Conservation (phyloP, 2,329 filamentous ascomycete species). For the Aspergillus sp. region DNA sequence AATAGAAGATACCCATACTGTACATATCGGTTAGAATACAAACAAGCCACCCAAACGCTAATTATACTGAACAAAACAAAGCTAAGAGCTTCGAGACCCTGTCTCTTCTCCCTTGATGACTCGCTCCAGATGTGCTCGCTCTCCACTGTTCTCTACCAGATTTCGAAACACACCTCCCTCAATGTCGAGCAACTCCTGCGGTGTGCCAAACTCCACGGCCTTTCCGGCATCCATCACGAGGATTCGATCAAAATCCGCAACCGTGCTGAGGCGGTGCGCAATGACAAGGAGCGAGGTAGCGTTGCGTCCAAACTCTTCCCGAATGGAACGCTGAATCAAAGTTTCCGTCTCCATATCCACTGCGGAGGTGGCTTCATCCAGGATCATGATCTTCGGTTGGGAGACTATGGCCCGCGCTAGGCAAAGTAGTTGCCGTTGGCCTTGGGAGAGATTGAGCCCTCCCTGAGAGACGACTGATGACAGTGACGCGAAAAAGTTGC, state of each 20-base stretch:
- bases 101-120: slow-evolving; percentile 18
- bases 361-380: slow-evolving; percentile 77
- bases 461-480: slow-evolving; percentile 67
- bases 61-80: not conserved
- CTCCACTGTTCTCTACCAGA: slow-evolving; percentile 50
- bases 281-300: slow-evolving; percentile 71
- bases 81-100: not conserved
- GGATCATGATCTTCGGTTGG: slow-evolving; percentile 73
- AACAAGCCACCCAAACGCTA: not conserved
- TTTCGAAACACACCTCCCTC: slow-evolving; percentile 58
- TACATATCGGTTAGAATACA: not conserved
- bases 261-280: slow-evolving; percentile 51
- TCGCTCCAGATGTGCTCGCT: slow-evolving; percentile 19
- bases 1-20: not conserved
- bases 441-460: slow-evolving; percentile 60
- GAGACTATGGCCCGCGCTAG: slow-evolving; percentile 58
- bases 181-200: slow-evolving; percentile 60
- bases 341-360: slow-evolving; percentile 76
- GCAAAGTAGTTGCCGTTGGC: slow-evolving; percentile 32
- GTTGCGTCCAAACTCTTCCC: slow-evolving; percentile 62
- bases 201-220: slow-evolving; percentile 68
- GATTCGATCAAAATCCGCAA: slow-evolving; percentile 74
- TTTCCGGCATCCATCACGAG: slow-evolving; percentile 69
- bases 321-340: slow-evolving; percentile 71
- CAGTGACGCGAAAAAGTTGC: slow-evolving; percentile 60